phyloP scores from a whole-genome alignment of 306 rosid genomes.

The Cucumis sativus region Cucumber_9930_V3 NC_026659.2:29866001-29866500 shows the following conservation, averaged over 20 bases:
- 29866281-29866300: not conserved
- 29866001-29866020: not conserved
- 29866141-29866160: not conserved
- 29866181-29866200: not conserved
- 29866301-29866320: not conserved
- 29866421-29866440: not conserved
- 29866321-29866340: not conserved
- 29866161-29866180: not conserved
- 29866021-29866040: not conserved
- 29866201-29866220: not conserved
- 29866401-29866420: not conserved
- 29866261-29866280: not conserved
- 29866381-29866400: not conserved
- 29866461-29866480: not conserved
- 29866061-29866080: not conserved
- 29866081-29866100: not conserved
- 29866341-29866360: not conserved
- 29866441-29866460: conserved; percentile 1
- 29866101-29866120: not conserved
- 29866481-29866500: not conserved
- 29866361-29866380: not conserved
- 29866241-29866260: not conserved
- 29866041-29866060: not conserved
- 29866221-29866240: not conserved
- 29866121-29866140: not conserved